A percentile compares a stretch with the other conserved stretches of the same genome.
Conservation (phyloP, 805 yeast genomes). For the Nadsonia fulvescens region DNA sequence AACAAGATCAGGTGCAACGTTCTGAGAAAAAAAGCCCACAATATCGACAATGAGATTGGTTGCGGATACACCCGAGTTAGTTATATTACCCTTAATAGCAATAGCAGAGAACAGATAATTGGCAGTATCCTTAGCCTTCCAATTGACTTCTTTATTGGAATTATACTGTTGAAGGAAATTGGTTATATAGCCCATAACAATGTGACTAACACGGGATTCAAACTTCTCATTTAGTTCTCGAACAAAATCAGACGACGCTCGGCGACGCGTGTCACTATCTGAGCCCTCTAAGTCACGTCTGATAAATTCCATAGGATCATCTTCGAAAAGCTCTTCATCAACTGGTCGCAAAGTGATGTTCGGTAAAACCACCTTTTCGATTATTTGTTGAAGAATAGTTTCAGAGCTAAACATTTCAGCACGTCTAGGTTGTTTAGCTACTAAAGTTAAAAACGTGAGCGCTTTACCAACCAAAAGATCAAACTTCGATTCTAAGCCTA, state of each 20-base stretch:
- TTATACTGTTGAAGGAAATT: slow-evolving; percentile 39
- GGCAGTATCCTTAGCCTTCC: slow-evolving; percentile 82
- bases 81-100: slow-evolving; percentile 82
- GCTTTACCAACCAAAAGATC: slow-evolving; percentile 74
- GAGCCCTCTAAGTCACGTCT: slow-evolving; percentile 91
- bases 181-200: slow-evolving; percentile 55
- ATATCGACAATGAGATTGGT: slow-evolving; percentile 76
- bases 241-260: slow-evolving; percentile 82
- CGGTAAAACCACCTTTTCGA: slow-evolving; percentile 74
- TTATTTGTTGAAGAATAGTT: slow-evolving; percentile 50
- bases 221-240: slow-evolving; percentile 69
- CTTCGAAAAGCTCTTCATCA: slow-evolving; percentile 89
- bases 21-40: slow-evolving; percentile 62
- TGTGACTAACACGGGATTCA: slow-evolving; percentile 53
- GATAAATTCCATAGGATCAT: slow-evolving; percentile 87
- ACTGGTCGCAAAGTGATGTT: slow-evolving; percentile 70
- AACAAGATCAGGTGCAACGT: slow-evolving; percentile 72
- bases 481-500: slow-evolving; percentile 55
- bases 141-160: slow-evolving; percentile 29
- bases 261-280: slow-evolving; percentile 80
- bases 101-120: slow-evolving; percentile 71
- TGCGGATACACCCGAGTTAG: slow-evolving; percentile 71
- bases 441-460: slow-evolving; percentile 64
- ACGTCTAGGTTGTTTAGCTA: slow-evolving; percentile 53
- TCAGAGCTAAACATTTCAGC: slow-evolving; percentile 42